phyloP scores from a whole-genome alignment of 768 basidiomycete genomes.

The Neoboletus subvelutipes region DNA sequence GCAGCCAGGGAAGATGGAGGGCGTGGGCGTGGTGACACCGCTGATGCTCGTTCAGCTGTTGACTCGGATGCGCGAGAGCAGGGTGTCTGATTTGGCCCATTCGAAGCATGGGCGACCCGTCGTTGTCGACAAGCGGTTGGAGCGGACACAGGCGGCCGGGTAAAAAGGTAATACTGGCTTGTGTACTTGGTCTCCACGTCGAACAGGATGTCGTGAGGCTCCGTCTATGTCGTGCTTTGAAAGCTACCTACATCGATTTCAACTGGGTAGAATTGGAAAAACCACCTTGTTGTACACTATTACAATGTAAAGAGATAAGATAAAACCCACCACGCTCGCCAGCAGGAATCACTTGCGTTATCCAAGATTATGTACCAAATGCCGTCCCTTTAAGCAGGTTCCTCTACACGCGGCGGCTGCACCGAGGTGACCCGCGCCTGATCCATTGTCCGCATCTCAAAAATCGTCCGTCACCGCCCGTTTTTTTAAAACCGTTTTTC shows the following conservation, averaged over 20 bases:
- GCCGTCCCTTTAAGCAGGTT: background rate
- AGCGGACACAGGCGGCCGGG: slow-evolving; percentile 66
- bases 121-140: slow-evolving; percentile 70
- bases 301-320: background rate
- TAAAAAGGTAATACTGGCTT: slow-evolving; percentile 12
- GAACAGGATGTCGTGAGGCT: too few species aligned
- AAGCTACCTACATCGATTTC: background rate
- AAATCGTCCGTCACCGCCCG: slow-evolving; percentile 4
- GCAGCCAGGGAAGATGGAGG: slow-evolving; percentile 8
- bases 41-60: slow-evolving; percentile 55
- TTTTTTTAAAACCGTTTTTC: slow-evolving; percentile 9
- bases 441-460: slow-evolving; percentile 1
- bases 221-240: background rate
- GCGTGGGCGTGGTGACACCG: slow-evolving; percentile 49
- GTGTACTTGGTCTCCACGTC: background rate
- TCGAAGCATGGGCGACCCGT: slow-evolving; percentile 48
- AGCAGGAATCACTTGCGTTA: background rate
- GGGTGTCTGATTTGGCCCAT: slow-evolving; percentile 56
- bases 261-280: background rate
- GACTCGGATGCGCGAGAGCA: slow-evolving; percentile 64
- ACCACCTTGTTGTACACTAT: background rate
- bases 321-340: background rate
- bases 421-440: background rate
- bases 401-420: background rate
- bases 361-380: background rate